Evolutionary conservation across 2,329 filamentous ascomycete genomes (phyloP).

Genomic region (Ophiognomonia clavigignenti-juglandacearum): DNA sequence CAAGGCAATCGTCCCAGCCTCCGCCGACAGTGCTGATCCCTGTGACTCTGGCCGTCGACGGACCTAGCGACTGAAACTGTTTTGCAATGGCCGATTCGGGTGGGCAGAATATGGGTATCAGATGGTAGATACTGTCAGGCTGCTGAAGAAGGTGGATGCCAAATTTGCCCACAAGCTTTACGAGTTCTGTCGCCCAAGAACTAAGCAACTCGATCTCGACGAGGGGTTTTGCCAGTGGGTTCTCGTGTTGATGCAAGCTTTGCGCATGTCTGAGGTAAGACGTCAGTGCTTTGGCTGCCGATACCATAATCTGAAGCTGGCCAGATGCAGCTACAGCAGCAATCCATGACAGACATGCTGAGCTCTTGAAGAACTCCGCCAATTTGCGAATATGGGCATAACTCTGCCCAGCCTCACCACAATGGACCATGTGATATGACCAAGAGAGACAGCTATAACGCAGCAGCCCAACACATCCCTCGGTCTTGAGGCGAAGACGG

Average conservation of each 20-base stretch:
- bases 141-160: slow-evolving; percentile 20
- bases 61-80: slow-evolving; percentile 24
- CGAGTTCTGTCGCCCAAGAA: slow-evolving; percentile 29
- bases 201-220: slow-evolving; percentile 19
- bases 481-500: slow-evolving; percentile 9
- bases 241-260: slow-evolving; percentile 17
- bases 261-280: slow-evolving; percentile 21
- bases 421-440: slow-evolving; percentile 21
- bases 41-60: slow-evolving; percentile 13
- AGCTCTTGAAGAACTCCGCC: not conserved
- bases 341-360: slow-evolving; percentile 29
- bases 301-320: slow-evolving; percentile 23
- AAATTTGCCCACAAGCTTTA: slow-evolving; percentile 32
- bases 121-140: slow-evolving; percentile 31
- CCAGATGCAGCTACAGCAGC: slow-evolving; percentile 21
- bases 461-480: slow-evolving; percentile 13
- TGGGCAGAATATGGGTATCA: slow-evolving; percentile 35
- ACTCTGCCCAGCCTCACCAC: not conserved
- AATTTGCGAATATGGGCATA: not conserved
- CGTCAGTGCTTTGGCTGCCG: slow-evolving; percentile 4
- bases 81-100: slow-evolving; percentile 27
- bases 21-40: slow-evolving; percentile 9
- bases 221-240: not conserved
- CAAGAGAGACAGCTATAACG: slow-evolving; percentile 20
- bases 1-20: slow-evolving; percentile 25